Evolutionary conservation across 371 early-diverging fungal species (phyloP), one percentile per base, ranked within the genome.

Genomic region (Batkoa obscura): DNA sequence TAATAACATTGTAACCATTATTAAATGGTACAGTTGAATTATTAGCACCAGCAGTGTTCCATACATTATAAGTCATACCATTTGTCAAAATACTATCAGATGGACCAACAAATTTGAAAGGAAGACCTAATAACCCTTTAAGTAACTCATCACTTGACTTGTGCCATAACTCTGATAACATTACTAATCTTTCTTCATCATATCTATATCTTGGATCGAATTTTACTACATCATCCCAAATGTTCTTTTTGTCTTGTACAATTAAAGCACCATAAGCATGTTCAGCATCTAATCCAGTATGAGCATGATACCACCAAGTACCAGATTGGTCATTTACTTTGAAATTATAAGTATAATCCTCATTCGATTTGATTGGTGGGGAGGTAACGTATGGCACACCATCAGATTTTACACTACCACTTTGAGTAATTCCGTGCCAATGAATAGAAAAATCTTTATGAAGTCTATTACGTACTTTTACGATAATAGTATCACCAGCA

Each of bases 281-380:
- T 3, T 32, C 32, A 23, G 53, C 36, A 53, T 32, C 35, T 8
- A 37, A 3, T 5, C 38, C 23, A 39, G 53, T 53, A 23, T 69
- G 68, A 4, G 65, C 64, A 45, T 68, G 69, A 63, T 65, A 71
- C 68, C 68, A 69, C 48, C 62, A 71, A n/a, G 72, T 71, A 3
- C 69, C 72, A 36, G 58, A 56, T 42, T 71, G 72, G 8, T 63
- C 56, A 12, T 58, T 42, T 0, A 62, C 58, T 0, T 58, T 65
- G 36, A 68, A 68, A 37, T 64, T 60, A 59, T 67, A 69, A 41
- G 59, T 60, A 32, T 63, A 68, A 8, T 58, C 50, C 6, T 58
- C 51, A 2, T 61, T 60, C 8, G 60, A 47, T 30, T 61, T 62
- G 43, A 71, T 68, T 8, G 66, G 50, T 42, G 64, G 63, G 53